A percentile compares a stretch with the other conserved stretches of the same genome.
Conservation (phyloP, 2,329 filamentous ascomycete genomes). For the Daldinia sp. region DNA sequence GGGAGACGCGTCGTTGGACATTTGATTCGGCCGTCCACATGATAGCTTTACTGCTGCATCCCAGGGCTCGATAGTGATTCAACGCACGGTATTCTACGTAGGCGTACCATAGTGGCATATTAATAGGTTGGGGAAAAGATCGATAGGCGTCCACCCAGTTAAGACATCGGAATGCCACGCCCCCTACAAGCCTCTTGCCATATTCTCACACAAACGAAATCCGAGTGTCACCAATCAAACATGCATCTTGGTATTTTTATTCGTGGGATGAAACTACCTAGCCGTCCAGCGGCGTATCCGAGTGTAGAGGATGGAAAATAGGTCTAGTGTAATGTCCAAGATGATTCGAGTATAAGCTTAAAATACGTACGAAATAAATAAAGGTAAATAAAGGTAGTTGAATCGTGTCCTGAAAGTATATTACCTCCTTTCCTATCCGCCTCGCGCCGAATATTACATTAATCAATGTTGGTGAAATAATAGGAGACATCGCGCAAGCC, state of each 20-base stretch:
- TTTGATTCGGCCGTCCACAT: neutral
- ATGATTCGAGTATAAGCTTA: neutral
- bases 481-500: neutral
- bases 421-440: too few relatives aligned
- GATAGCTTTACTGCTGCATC: neutral
- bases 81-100: too few relatives aligned
- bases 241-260: neutral
- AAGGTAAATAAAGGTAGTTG: too few relatives aligned
- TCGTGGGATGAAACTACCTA: neutral
- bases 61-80: neutral
- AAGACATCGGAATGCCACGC: slow-evolving; percentile 4
- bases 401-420: too few relatives aligned
- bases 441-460: too few relatives aligned
- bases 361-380: too few relatives aligned
- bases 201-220: slow-evolving; percentile 1
- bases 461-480: too few relatives aligned
- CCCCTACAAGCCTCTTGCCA: neutral
- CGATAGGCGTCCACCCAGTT: neutral
- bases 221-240: neutral
- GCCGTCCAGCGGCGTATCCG: too few relatives aligned
- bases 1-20: neutral
- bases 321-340: neutral
- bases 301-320: too few relatives aligned
- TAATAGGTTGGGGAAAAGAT: neutral
- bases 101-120: neutral